Evolutionary conservation across 306 rosid species (phyloP), one percentile per base, ranked within the genome.

Genomic region (Vigna hirtella): DNA sequence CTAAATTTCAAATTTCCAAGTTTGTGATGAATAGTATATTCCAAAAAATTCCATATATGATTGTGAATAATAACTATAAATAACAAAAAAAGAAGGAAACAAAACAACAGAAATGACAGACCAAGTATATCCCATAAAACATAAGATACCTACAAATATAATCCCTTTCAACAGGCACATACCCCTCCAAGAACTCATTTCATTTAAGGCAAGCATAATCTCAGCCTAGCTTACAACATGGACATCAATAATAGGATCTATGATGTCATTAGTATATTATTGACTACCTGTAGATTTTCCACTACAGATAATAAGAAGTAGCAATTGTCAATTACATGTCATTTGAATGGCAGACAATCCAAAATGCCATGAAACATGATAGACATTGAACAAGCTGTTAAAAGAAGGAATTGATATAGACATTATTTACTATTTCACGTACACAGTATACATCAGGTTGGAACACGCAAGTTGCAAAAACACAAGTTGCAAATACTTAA

Each of bases 41-140:
- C 32, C 2, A 5, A 65, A 76, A 50, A 11, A 4, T 7, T 49
- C 20, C 22, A 18, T 14, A 13, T 26, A 9, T 7, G 1, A 9
- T 42, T 17, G 65, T 28, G 43, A 49, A 45, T 45, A 45, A 45
- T 42, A 72, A 56, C 10, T 20, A 47, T 53, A 22, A 80, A 63
- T 47, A 79, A 50, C 40, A 63, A 28, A 70, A 61, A 58, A 43
- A 47, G 48, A 50, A 58, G 7, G 38, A 34, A 49, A 50, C 9
- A 43, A 26, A 49, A 78, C 28, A 58, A 72, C 51, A 56, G 45
- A 77, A 48, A 76, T 48, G 78, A 53, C 67, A 26, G 36, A 57
- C 56, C 34, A 79, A 49, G 61, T 45, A 61, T 53, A 69, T 70
- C 50, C 15, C 71, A 83, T 55, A 57, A 62, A 74, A 69, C 55